Percentiles rank a stretch among this genome's conserved stretches.
These are phyloP conservation scores for Arthrinium puccinioides DNA, from an alignment of 2,329 filamentous ascomycete species.

Conservation along the genomic window DNA sequence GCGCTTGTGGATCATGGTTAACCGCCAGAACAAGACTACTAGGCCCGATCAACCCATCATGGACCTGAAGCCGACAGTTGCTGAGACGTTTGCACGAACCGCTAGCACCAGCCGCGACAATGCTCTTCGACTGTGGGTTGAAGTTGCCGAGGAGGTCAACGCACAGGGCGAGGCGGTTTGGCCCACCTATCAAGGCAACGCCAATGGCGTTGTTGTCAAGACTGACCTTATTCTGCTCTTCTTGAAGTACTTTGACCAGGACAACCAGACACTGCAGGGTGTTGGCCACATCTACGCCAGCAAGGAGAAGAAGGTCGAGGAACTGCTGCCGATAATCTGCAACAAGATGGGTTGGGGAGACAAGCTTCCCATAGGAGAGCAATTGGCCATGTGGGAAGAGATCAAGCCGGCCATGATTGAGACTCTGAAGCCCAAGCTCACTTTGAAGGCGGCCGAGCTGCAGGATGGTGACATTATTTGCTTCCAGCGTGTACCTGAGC, in stretches of 20 bases:
- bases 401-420: constrained; percentile 99
- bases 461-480: constrained; percentile 97
- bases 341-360: constrained; percentile 82
- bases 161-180: constrained; percentile 65
- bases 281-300: constrained; percentile 81
- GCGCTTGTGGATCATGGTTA: constrained; percentile 95
- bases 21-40: constrained; percentile 93
- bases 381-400: constrained; percentile 78
- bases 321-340: constrained; percentile 70
- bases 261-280: constrained; percentile 67
- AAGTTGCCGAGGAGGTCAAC: constrained; percentile 62
- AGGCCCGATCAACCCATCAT: constrained; percentile 82
- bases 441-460: constrained; percentile 83
- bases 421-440: constrained; percentile 82
- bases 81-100: constrained; percentile 54
- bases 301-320: constrained; percentile 80
- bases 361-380: constrained; percentile 57
- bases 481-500: constrained; percentile 64
- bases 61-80: constrained; percentile 68
- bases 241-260: constrained; percentile 83
- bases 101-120: constrained; percentile 54
- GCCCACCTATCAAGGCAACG: constrained; percentile 54
- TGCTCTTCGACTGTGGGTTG: constrained; percentile 80
- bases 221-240: constrained; percentile 73
- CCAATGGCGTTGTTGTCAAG: constrained; percentile 49